Conservation (phyloP, 2,329 filamentous ascomycete genomes). For the Keithomyces neogunnii region DNA sequence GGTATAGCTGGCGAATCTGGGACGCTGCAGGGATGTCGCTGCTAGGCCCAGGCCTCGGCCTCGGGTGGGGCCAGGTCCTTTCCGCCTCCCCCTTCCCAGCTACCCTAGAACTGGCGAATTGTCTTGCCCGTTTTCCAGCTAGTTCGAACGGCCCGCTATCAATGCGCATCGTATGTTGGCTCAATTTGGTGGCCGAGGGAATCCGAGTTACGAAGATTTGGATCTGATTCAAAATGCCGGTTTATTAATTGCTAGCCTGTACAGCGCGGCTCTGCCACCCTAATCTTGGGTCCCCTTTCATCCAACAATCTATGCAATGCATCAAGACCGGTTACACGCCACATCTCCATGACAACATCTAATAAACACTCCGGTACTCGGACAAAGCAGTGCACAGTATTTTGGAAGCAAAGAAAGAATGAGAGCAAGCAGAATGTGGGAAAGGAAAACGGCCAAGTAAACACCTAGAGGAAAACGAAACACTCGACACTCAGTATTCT, state of each 20-base stretch:
- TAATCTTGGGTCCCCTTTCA: too few relatives aligned
- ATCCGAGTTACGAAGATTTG: too few relatives aligned
- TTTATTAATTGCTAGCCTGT: neutral
- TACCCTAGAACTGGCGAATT: too few relatives aligned
- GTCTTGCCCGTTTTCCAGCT: too few relatives aligned
- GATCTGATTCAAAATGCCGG: neutral
- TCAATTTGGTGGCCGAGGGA: neutral
- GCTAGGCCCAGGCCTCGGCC: neutral
- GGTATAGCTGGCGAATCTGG: neutral
- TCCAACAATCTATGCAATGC: neutral
- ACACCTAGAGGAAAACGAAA: neutral
- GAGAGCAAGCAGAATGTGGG: neutral
- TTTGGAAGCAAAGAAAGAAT: neutral
- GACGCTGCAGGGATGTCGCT: neutral
- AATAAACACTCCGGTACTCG: neutral
- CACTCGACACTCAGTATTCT: constrained; percentile 10
- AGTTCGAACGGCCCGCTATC: too few relatives aligned
- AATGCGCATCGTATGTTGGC: neutral
- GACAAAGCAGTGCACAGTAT: neutral
- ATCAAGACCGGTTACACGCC: neutral
- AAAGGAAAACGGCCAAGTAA: constrained; percentile 8
- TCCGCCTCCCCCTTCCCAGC: too few relatives aligned
- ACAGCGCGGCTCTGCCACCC: neutral
- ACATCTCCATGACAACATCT: neutral
- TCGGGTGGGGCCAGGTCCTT: too few relatives aligned